Base-by-base conservation (phyloP, 164 flowering plant species). In the Chloranthus sessilifolius region DNA sequence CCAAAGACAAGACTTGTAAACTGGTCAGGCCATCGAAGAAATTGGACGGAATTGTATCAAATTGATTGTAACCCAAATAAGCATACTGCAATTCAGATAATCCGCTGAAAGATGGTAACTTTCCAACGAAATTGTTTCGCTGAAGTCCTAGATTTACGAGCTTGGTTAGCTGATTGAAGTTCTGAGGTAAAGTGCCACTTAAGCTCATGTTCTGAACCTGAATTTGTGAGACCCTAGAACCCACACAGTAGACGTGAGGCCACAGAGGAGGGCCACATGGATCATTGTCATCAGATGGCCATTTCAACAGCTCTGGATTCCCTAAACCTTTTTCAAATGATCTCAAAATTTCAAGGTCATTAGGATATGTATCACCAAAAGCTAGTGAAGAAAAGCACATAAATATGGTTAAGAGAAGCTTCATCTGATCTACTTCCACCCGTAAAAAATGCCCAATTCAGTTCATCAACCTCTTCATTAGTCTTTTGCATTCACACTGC, bases 241-340 rank as follows among this genome's bases (percentile, higher is more conserved):
- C 75, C 29, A 45, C 17, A 52, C 96, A 88, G 67, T 47, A 79
- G 5, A 88, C 70, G 61, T 81, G 74, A 20, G 75, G 76, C 96
- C 96, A 88, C 23, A 57, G 60, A 23, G 72, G 38, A 35, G 59
- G 62, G 3, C 95, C 95, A 56, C 96, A 88, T 0, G 96, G 96
- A 65, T 88, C 88, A 52, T 61, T 61, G 2, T 66, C 81, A 20
- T 59, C 46, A 0, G 27, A 61, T 3, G 94, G 90, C 96, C 96
- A 88, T 50, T 78, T 66, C 17, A 88, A 65, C 16, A 85, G 78
- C 67, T 77, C 81, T 2, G 88, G 69, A 52, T 88, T 88, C 15
- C 76, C 74, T 60, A 88, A 69, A 7, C 90, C 88, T 16, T 81
- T 63, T 62, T 73, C 68, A 53, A 88, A 77, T 36, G 77, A 80